Conservation (phyloP, 176 grass and related monocot species). For the bread wheat (Triticum aestivum) region DNA sequence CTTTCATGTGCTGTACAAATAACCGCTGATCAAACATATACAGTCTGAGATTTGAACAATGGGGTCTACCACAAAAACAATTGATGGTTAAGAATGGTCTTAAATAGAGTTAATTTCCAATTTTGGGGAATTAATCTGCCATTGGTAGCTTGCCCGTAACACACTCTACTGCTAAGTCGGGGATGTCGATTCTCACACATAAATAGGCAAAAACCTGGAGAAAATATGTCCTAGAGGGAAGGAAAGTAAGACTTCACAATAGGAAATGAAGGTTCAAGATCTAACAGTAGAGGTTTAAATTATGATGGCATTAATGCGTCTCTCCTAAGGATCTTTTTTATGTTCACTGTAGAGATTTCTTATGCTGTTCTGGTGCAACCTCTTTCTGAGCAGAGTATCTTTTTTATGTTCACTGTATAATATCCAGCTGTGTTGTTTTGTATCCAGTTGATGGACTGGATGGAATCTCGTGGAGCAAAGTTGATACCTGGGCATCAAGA, state of each 20-base stretch:
- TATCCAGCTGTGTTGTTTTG: neutral
- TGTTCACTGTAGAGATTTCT: neutral
- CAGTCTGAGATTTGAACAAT: neutral
- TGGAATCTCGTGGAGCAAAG: constrained; percentile 33
- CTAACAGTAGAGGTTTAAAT: neutral
- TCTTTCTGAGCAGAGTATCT: neutral
- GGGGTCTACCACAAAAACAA: neutral
- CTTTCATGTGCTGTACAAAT: neutral
- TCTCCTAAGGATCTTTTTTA: neutral
- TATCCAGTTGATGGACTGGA: constrained; percentile 60
- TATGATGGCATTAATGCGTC: neutral
- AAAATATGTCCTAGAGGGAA: neutral
- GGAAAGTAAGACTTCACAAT: neutral
- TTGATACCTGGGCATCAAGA: constrained; percentile 30
- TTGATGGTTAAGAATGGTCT: neutral
- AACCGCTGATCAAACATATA: neutral
- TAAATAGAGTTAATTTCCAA: neutral
- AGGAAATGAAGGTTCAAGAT: neutral
- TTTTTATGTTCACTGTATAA: neutral
- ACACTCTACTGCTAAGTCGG: neutral
- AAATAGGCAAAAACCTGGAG: neutral
- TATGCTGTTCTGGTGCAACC: neutral
- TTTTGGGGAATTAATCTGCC: neutral
- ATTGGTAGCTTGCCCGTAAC: neutral
- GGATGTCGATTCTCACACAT: neutral